These are phyloP conservation scores for Fusarium papillatum DNA, from an alignment of 2,329 filamentous ascomycete species.

Conservation along the genomic window DNA sequence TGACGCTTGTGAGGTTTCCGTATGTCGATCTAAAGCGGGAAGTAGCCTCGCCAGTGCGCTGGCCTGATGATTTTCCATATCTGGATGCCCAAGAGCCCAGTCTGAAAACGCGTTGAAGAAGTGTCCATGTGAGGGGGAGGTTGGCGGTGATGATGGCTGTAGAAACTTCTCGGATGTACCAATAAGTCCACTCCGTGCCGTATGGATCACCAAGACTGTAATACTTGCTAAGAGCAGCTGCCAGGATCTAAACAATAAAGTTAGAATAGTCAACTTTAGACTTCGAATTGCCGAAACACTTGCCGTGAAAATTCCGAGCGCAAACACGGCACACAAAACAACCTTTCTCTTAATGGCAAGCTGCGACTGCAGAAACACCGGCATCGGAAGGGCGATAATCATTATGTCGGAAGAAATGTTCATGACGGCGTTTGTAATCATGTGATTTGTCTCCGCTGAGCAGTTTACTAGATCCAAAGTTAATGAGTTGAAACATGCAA, in stretches of 20 bases:
- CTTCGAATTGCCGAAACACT: background rate
- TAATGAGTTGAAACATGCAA: background rate
- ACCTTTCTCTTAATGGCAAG: slow-evolving; percentile 64
- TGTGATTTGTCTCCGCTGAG: slow-evolving; percentile 66
- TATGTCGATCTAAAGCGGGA: slow-evolving; percentile 39
- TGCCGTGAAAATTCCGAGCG: slow-evolving; percentile 60
- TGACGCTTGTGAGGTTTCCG: slow-evolving; percentile 41
- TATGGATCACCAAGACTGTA: slow-evolving; percentile 58
- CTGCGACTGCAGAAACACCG: slow-evolving; percentile 62
- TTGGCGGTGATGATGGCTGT: slow-evolving; percentile 60
- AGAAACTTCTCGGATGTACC: slow-evolving; percentile 61
- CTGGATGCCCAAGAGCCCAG: slow-evolving; percentile 45
- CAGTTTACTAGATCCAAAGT: slow-evolving; percentile 49
- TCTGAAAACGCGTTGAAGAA: slow-evolving; percentile 54
- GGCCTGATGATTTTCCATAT: slow-evolving; percentile 42
- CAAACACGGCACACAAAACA: slow-evolving; percentile 61
- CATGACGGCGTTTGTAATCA: slow-evolving; percentile 68
- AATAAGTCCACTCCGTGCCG: slow-evolving; percentile 55
- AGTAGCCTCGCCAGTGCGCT: slow-evolving; percentile 39
- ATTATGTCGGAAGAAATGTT: slow-evolving; percentile 71
- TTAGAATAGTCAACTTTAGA: background rate
- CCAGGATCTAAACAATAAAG: slow-evolving; percentile 27
- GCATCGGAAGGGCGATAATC: slow-evolving; percentile 69
- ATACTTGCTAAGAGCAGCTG: slow-evolving; percentile 51
- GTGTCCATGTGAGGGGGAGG: slow-evolving; percentile 58